Evolutionary conservation across 1,284 basidiomycete species (phyloP), one percentile per base, ranked within the genome.

Genomic region (Fomitopsis palustris): DNA sequence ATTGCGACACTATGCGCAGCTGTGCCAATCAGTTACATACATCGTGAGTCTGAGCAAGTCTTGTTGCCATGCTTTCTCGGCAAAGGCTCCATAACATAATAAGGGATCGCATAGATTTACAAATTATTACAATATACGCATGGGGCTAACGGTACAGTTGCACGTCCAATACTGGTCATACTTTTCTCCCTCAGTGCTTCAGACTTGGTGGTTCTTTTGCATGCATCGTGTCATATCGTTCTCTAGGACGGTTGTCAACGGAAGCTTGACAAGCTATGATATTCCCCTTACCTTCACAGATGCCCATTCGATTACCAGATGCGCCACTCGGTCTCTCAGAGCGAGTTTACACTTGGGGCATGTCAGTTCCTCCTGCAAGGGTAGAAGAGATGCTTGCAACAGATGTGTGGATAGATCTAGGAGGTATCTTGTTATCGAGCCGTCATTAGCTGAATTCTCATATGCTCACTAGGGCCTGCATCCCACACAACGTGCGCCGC

Each of bases 401-500:
- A 52, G n/a, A 31, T 52, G 16, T n/a, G 49, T 52, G 5, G 49
- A 52, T 37, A 52, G 31, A n/a, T 52, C 49, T 52, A 14, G 9
- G 17, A 9, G 1, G 16, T 16, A n/a, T 14, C 6, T 35, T 4
- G 29, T 37, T 31, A 52, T 31, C 47, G 10, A 12, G 21, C 25
- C 19, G 10, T 21, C 12, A 9, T 19, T 21, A 43, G 9, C 5
- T 10, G 8, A n/a, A 4, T n/a, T 5, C 21, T 42, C 45, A 21
- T 23, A 6, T 9, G 49, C 59, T 57, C 33, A 74, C 72, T 70
- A 12, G 73, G 70, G 31, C 64, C 57, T 3, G 67, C 67, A 45
- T 72, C 66, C 72, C 73, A 75, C 14, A 64, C 67, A 10, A 75
- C 57, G 55, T 72, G 67, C 1, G 72, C 73, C 8, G 62, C 64